Evolutionary conservation across 2,329 filamentous ascomycete genomes (phyloP), one percentile per base, ranked within the genome.

Genomic region (Ophiostoma sp.): DNA sequence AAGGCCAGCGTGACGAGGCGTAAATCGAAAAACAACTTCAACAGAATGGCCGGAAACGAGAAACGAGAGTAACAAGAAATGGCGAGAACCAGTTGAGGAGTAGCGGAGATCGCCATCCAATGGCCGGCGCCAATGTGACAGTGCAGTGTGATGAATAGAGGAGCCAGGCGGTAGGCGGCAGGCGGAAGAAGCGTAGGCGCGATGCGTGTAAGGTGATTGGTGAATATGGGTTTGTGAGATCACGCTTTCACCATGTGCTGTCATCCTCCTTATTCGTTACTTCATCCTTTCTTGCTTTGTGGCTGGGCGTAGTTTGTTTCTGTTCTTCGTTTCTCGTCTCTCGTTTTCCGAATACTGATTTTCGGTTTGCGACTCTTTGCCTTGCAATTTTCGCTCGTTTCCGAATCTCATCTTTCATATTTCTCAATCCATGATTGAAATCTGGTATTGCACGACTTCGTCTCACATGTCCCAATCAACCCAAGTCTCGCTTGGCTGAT

Each of bases 121-220:
- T 38, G 58, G 16, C 38, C 58, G 41, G 49, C 49, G 49, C 38
- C 58, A 62, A 18, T 62, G 58, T 60, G 55, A 60, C 55, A 60
- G 38, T 60, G 55, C 55, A 60, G 55, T 60, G 55, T 60, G 55
- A 60, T 60, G 55, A 60, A 60, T 60, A 60, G 55, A 60, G 55
- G 55, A 38, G 55, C 38, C 55, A 27, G 55, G 55, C 55, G 55
- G 55, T 38, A 60, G 55, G 6, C 12, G 27, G 27, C 27, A 38
- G 60, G 60, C 60, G n/a, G 38, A 27, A 27, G 27, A 27, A 27
- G 27, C 27, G 40, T 42, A 42, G 14, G 60, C 60, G 60, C 38
- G 40, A 16, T 63, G 58, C 60, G 60, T 63, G 60, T 63, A 63
- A 63, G 60, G 60, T 63, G 60, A 63, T 63, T 63, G 60, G 60